Base-by-base conservation (phyloP, 208 protist species). In the Trypanosoma theileri region DNA sequence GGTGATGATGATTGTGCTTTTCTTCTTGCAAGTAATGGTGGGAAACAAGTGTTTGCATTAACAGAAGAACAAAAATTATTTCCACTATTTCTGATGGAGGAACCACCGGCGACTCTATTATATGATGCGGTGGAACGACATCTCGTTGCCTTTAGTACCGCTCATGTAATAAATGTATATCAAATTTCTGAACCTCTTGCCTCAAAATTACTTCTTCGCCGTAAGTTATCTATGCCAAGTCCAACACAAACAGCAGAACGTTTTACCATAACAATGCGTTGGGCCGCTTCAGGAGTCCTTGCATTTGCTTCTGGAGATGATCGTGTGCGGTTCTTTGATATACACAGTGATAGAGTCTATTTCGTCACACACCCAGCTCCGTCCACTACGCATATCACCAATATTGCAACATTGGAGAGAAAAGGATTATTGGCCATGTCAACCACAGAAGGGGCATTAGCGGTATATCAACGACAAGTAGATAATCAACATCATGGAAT, bases 241-340 rank as follows among this genome's bases (percentile, higher is more conserved):
- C 58, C 71, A 16, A 65, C 53, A 17, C 41, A 45, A 4, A 58
- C 59, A 28, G 44, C 61, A 14, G 77, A 84, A 11, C 77, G 64
- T 11, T 68, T 81, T 9, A 70, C 56, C 21, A 63, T 89, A 19
- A 77, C 81, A 24, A 93, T 96, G 88, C 65, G 71, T n/a, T 96
- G 88, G 91, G 86, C 81, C 9, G 70, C 66, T 22, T 45, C 84
- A 0, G 82, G 83, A 35, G 64, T 94, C 1, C 73, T 97, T 41
- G 92, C 87, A 2, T 87, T 96, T 46, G 75, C 66, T 22, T 91
- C 84, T 55, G 84, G 86, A 31, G 93, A 97, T 70, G 81, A 88
- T 61, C 77, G 77, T 21, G 67, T 97, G 46, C 85, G 93, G 52
- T 66, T 97, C 48, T 94, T 95, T 31, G 87, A 96, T 61, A 69